Conservation (phyloP, 305 asterid genomes). For the Fraxinus ornus region DNA sequence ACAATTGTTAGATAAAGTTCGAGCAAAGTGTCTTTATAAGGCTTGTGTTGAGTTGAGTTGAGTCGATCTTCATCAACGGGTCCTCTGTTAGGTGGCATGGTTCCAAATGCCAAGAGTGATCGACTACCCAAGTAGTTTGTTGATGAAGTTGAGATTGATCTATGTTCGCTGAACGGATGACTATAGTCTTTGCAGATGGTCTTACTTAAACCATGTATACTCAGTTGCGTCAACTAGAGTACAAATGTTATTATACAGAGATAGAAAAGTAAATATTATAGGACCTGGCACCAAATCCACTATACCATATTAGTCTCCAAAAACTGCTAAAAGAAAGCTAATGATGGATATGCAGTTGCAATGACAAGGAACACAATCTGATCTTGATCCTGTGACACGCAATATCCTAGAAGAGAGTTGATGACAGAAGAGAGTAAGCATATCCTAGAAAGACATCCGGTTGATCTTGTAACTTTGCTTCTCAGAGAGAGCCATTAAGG, state of each 20-base stretch:
- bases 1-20: background rate
- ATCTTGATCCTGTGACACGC: too few species aligned
- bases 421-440: slow-evolving; percentile 78
- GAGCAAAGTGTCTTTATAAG: background rate
- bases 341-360: background rate
- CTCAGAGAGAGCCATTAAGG: slow-evolving; percentile 2
- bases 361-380: background rate
- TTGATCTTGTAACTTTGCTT: slow-evolving; percentile 22
- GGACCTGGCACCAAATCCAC: background rate
- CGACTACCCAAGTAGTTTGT: background rate
- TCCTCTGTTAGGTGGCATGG: background rate
- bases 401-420: too few species aligned
- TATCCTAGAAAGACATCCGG: slow-evolving; percentile 9
- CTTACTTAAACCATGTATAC: too few species aligned
- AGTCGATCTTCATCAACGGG: too few species aligned
- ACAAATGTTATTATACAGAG: background rate
- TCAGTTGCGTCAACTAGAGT: too few species aligned
- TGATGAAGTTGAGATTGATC: background rate
- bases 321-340: background rate
- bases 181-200: background rate
- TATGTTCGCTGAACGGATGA: background rate
- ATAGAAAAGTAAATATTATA: background rate
- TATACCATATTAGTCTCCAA: too few species aligned
- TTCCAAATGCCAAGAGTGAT: background rate
- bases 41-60: background rate